These are phyloP conservation scores for Nitzschia putrida DNA, from an alignment of 108 stramenopile genomes.

Conservation along the genomic window DNA sequence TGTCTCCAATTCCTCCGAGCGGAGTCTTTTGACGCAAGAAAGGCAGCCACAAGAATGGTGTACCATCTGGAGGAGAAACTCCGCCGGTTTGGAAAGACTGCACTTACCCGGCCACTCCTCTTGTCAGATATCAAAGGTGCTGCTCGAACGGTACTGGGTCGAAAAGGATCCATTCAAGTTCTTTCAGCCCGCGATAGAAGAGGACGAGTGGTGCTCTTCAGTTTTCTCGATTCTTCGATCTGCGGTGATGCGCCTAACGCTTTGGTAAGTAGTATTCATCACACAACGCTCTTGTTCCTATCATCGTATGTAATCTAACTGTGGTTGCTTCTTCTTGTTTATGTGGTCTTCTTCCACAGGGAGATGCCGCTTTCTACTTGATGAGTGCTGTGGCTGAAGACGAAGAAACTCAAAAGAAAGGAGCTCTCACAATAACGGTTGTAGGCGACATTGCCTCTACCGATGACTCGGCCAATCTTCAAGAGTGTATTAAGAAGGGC, in stretches of 20 bases:
- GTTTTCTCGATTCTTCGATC: too few species aligned
- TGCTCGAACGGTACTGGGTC: too few species aligned
- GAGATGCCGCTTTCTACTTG: constrained; percentile 1
- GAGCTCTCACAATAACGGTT: neutral
- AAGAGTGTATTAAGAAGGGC: too few species aligned
- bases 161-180: constrained; percentile 1
- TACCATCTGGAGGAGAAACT: constrained; percentile 39
- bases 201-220: constrained; percentile 2
- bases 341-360: neutral
- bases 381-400: constrained; percentile 3
- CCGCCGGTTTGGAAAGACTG: constrained; percentile 19
- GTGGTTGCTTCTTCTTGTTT: too few species aligned
- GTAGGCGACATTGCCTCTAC: too few species aligned
- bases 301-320: neutral
- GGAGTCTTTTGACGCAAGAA: constrained; percentile 37
- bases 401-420: constrained; percentile 14
- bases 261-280: neutral
- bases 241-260: too few species aligned
- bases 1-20: constrained; percentile 44
- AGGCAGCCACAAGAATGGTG: constrained; percentile 35
- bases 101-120: constrained; percentile 14
- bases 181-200: constrained; percentile 5
- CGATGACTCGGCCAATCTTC: too few species aligned
- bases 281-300: neutral
- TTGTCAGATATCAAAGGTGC: constrained; percentile 13